Base-by-base conservation (phyloP, 805 yeast species). In the Starmerella asiatica region DNA sequence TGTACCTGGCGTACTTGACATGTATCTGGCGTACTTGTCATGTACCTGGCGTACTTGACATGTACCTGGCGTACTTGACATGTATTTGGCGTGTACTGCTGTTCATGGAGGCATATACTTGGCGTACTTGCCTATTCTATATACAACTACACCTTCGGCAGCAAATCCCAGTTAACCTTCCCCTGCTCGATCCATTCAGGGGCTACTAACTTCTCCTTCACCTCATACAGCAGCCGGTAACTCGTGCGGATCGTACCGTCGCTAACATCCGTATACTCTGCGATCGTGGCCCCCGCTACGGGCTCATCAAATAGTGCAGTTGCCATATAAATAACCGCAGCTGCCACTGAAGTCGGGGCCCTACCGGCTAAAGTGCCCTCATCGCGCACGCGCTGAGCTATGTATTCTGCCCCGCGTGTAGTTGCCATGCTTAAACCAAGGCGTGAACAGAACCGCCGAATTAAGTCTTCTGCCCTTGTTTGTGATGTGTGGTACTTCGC, bases 191-290 rank as follows among this genome's bases (percentile, higher is more conserved):
- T 56, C 93, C 93, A 81, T 42, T 65, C 63, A 18, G 79, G 82
- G 53, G 81, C 91, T n/a, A 85, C 69, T 34, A 85, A 69, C 50
- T 70, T 68, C 23, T 73, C 76, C 51, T 71, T 73, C 45, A 79
- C 83, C 46, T 81, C 85, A 55, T 72, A 78, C 60, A 91, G 65
- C 32, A 77, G 76, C 58, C 81, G 81, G 57, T 84, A 91, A 32
- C 91, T 77, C 1, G 95, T 82, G 59, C 91, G 84, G 52, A 91
- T 86, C 1, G 98, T 91, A 50, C 97, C 96, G 57, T 91, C 98
- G 53, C 94, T 81, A 15, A 91, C 97, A 51, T 95, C 97, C 15
- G 95, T 74, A 52, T 81, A 81, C 51, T 84, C 94, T 9, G 94
- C 82, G 40, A 91, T 88, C 54, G 75, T 79, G 2, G 79, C 63